Evolutionary conservation across 2,329 filamentous ascomycete species (phyloP).

Genomic region (Bisporella sp.): DNA sequence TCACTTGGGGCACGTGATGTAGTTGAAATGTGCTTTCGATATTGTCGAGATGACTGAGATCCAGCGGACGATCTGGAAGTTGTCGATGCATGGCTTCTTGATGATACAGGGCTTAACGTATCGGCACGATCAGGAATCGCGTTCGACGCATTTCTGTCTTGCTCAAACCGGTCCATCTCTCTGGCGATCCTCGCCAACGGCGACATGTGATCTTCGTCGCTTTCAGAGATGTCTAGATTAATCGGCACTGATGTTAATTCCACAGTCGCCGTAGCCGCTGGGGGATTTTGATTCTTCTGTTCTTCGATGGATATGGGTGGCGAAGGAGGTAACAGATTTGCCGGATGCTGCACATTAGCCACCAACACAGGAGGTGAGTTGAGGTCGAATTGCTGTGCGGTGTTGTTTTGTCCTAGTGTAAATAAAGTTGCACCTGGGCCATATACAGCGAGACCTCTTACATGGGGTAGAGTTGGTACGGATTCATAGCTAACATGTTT

Average conservation of each 20-base stretch:
- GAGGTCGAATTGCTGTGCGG: slow-evolving; percentile 90
- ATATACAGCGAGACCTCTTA: slow-evolving; percentile 79
- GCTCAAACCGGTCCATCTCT: slow-evolving; percentile 46
- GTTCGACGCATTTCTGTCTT: slow-evolving; percentile 12
- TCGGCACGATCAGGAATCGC: slow-evolving; percentile 21
- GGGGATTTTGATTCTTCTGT: slow-evolving; percentile 38
- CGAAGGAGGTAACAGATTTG: slow-evolving; percentile 70
- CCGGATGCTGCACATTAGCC: slow-evolving; percentile 79
- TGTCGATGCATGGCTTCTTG: slow-evolving; percentile 17
- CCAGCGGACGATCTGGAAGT: slow-evolving; percentile 47
- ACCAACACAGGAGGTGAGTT: slow-evolving; percentile 77
- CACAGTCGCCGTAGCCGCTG: slow-evolving; percentile 9
- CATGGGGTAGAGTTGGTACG: slow-evolving; percentile 76
- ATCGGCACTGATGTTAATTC: slow-evolving; percentile 44
- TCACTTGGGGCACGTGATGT: slow-evolving; percentile 51
- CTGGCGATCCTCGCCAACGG: slow-evolving; percentile 69
- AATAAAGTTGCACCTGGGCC: slow-evolving; percentile 89
- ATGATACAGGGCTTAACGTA: slow-evolving; percentile 27
- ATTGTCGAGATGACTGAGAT: slow-evolving; percentile 38
- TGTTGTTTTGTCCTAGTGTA: slow-evolving; percentile 80
- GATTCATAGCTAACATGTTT: slow-evolving; percentile 89
- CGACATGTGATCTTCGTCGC: slow-evolving; percentile 71
- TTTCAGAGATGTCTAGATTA: slow-evolving; percentile 58
- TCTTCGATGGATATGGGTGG: slow-evolving; percentile 78
- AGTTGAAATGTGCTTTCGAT: slow-evolving; percentile 41